Evolutionary conservation across 148 eudicot genomes (phyloP), one percentile per base, ranked within the genome.

Genomic region (Arctostaphylos glauca): DNA sequence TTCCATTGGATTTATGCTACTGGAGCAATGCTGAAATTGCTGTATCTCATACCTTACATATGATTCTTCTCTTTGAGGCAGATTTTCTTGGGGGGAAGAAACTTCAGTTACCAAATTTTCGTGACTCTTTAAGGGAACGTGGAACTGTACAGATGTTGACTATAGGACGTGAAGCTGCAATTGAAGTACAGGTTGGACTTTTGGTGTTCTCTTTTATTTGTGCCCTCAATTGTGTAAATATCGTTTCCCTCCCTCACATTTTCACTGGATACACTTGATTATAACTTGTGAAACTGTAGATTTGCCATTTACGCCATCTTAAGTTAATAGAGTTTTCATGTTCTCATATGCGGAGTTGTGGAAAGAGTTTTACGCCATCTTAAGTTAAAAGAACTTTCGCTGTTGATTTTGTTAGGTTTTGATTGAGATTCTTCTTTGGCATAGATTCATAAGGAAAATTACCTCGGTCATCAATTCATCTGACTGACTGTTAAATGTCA

Each of bases 131-230:
- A 59, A 91, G 85, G 89, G 95, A 94, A 84, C 90, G 93, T 87
- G 99, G 99, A 89, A 93, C 95, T 15, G 92, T 94, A 82, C 97
- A 93, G 83, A 93, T 94, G 97, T 85, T 96, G 91, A 96, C 99
- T 18, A 91, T 96, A 64, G 92, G 99, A 25, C 94, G 99, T 84
- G 99, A 96, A 85, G 99, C 99, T 88, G 98, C 98, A 43, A 84
- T 96, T 82, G 99, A 96, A 83, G 91, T 96, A 85, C 99, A 96
- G 98, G 99, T 96, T 87, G 75, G 90, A 72, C 74, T 85, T 80
- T 66, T 23, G 8, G 58, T 59, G 47, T 4, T 60, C 56, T 76
- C 43, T 5, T 52, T 46, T 38, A 6, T 60, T 72, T 71, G 18
- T 81, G 66, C 62, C 23, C 43, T 58, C 8, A 38, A 58, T 8